phyloP scores from a whole-genome alignment of 1,284 basidiomycete species.

The Cryptococcus neoformans region DNA sequence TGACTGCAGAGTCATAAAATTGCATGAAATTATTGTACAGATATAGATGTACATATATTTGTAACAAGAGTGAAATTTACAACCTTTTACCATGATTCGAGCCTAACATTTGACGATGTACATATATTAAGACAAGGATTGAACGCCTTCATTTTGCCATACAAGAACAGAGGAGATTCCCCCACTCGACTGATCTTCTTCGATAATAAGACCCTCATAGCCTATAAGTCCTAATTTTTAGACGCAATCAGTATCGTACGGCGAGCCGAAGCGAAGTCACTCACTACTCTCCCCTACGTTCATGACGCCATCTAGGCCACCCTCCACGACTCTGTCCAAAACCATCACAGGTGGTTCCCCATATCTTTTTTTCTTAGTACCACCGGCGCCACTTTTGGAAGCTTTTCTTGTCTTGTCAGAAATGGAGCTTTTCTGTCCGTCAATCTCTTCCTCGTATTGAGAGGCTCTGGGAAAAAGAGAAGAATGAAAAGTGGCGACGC shows the following conservation, averaged over 20 bases:
- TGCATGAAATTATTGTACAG: conserved; percentile 1
- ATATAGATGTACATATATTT: background rate
- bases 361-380: conserved; percentile 10
- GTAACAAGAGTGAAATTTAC: background rate
- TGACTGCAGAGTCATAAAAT: conserved; percentile 4
- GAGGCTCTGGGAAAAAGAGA: background rate
- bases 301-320: conserved; percentile 53
- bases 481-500: conserved; percentile 22
- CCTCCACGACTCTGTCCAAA: conserved; percentile 75
- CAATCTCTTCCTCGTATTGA: background rate
- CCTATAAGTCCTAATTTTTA: conserved; percentile 57
- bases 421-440: conserved; percentile 2
- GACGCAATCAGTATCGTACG: background rate
- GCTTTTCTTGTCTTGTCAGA: background rate
- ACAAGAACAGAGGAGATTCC: conserved; percentile 48
- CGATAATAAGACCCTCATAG: conserved; percentile 73
- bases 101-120: background rate
- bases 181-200: conserved; percentile 70
- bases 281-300: conserved; percentile 25
- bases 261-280: conserved; percentile 3
- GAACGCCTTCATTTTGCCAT: conserved; percentile 13
- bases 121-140: background rate
- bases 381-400: background rate
- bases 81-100: background rate
- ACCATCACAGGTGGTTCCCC: conserved; percentile 71